These are phyloP conservation scores for Volvariella surrecta DNA, from an alignment of 1,284 basidiomycete species.

Conservation along the genomic window DNA sequence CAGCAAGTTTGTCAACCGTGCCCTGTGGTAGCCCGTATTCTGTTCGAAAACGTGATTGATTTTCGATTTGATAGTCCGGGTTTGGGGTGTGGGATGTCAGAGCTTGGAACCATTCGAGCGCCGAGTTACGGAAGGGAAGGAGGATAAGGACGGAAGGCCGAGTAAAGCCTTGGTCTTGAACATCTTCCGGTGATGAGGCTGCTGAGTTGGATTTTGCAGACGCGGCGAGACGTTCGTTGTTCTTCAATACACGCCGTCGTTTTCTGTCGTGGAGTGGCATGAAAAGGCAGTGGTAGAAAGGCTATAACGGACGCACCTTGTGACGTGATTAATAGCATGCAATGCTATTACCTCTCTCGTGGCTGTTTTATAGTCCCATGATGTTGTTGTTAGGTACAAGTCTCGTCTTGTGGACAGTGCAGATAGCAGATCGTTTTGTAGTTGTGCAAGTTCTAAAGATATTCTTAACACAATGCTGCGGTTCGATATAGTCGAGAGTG, in stretches of 20 bases:
- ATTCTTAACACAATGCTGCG: constrained; percentile 8
- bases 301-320: constrained; percentile 47
- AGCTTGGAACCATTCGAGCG: constrained; percentile 70
- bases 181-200: constrained; percentile 53
- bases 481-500: not conserved
- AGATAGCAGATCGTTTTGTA: constrained; percentile 61
- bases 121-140: constrained; percentile 87
- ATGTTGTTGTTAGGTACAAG: constrained; percentile 59
- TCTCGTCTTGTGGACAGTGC: constrained; percentile 65
- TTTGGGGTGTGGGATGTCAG: constrained; percentile 62
- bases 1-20: constrained; percentile 75
- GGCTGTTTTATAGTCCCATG: constrained; percentile 41
- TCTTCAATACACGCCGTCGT: constrained; percentile 86
- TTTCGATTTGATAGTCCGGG: constrained; percentile 73
- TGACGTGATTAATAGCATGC: constrained; percentile 80
- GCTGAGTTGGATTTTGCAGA: constrained; percentile 45
- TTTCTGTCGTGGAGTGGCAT: constrained; percentile 54
- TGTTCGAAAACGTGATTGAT: constrained; percentile 70
- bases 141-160: constrained; percentile 91
- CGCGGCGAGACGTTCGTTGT: constrained; percentile 83
- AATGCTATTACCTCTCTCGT: constrained; percentile 63
- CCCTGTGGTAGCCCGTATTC: constrained; percentile 84
- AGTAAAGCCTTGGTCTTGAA: constrained; percentile 96
- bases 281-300: constrained; percentile 8
- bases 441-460: constrained; percentile 37